Base-by-base conservation (phyloP, 202 grass and related monocot genomes). In the Eragrostis tef region DNA sequence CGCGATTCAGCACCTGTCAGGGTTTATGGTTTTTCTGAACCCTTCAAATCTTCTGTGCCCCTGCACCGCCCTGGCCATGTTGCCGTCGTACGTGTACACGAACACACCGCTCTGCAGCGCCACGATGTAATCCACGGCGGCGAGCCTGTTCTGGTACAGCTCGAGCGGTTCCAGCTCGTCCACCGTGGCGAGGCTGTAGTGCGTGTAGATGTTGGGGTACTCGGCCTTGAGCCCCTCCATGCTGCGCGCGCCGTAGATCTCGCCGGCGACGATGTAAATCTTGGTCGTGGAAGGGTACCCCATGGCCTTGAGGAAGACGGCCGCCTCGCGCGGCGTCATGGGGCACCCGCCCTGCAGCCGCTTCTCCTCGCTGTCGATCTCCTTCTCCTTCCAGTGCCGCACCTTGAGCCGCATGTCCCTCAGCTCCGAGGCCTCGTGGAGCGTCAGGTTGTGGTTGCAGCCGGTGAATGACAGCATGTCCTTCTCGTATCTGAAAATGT, bases 391-490 rank as follows among this genome's bases (percentile, higher is more conserved):
- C 93, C 93, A 97, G 71, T 89, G 88, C 51, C 75, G 73, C 70
- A 91, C 88, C 24, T 67, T 85, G 41, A 89, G 74, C 57, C 93
- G 84, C 93, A 97, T 83, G 20, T 64, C 85, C 19, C 53, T 83
- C 25, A 97, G 59, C 71, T 97, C 88, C 11, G 85, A 60, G 19
- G 88, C 81, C 72, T 97, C 93, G 0, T 79, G 16, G 57, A 48
- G 22, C 19, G 88, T 89, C 64, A 97, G 73, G 78, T 87, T 91
- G 64, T 97, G 90, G 43, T 82, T 87, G 80, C 94, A 97, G 11
- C 94, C 94, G 0, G 94, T 93, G 71, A 93, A 97, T 19, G 94
- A 67, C 16, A 97, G 71, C 94, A 97, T 97, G 78, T 97, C 94
- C 79, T 97, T 93, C 71, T 97, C 94, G 2, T 97, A 97, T 67